Base-by-base conservation (phyloP, 257 asterid genomes). In the Solanum raphanifolium region DNA sequence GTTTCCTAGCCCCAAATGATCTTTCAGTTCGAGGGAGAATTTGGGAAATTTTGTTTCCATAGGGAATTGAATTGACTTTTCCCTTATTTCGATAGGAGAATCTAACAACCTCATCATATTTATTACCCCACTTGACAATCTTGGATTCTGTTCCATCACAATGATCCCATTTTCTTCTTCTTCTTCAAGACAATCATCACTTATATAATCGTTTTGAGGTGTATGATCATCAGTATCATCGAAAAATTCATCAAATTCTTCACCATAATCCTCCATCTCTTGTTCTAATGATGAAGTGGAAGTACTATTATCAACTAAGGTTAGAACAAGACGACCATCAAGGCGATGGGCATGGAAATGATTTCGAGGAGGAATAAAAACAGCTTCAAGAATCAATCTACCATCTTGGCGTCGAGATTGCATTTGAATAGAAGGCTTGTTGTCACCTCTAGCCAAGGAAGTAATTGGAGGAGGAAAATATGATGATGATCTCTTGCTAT, bases 391-490 rank as follows among this genome's bases (percentile, higher is more conserved):
- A 69, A 95, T 93, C 74, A 97, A 88, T 91, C 98, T 87, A 1
- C 98, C 99, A 41, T 93, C 88, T 78, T 88, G 90, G 10, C 98
- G 88, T 88, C 83, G 95, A 3, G 98, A 89, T 18, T 91, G 92
- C 93, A 97, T 88, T 82, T 90, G 97, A 16, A 94, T 90, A 4
- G 98, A 90, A 35, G 89, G 87, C 13, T 95, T 95, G 85, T 90
- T 48, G 3, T 5, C 93, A 11, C 88, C 92, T 39, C 88, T 90
- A 46, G 95, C 87, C 86, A 94, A 89, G 43, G 98, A 94, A 9
- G 93, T 93, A 15, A 95, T 91, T 13, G 96, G 98, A 23, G 99
- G 98, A 6, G 99, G 99, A 48, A 95, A 81, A 81, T 27, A 46
- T 43, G 94, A 93, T 16, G 90, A 93, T 20, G 90, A 69, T 43